Conservation (phyloP, 1,284 basidiomycete genomes). For the Trametes hirsuta region DNA sequence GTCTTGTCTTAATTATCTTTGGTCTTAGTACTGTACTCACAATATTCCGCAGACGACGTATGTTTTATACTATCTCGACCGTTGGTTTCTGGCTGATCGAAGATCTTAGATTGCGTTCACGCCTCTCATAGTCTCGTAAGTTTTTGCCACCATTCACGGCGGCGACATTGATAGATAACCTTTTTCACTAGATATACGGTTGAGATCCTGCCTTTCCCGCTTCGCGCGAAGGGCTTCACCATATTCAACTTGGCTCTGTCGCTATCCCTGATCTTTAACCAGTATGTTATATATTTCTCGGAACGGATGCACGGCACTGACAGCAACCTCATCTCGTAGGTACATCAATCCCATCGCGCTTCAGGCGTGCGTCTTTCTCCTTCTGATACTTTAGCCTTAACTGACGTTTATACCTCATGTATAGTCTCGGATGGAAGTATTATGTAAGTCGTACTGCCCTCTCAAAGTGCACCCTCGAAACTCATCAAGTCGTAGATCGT, state of each 20-base stretch:
- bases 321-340: constrained; percentile 16
- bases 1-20: constrained; percentile 22
- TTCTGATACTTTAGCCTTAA: not conserved
- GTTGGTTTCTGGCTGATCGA: not conserved
- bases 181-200: constrained; percentile 47
- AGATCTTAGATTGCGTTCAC: constrained; percentile 48
- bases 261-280: constrained; percentile 61
- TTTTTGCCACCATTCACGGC: not conserved
- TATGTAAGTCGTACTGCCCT: constrained; percentile 30
- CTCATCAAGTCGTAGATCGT: constrained; percentile 28
- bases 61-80: constrained; percentile 9
- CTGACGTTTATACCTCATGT: not conserved
- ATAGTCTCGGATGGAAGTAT: constrained; percentile 40
- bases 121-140: constrained; percentile 55
- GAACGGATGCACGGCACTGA: not conserved
- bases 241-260: constrained; percentile 57
- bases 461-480: not conserved
- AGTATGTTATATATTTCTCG: constrained; percentile 36
- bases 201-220: constrained; percentile 58
- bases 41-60: constrained; percentile 32
- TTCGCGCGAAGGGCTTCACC: constrained; percentile 66
- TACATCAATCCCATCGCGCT: constrained; percentile 49
- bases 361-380: constrained; percentile 30
- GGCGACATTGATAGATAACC: not conserved
- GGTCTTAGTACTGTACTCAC: not conserved